phyloP scores from a whole-genome alignment of 768 basidiomycete genomes.

The Lentinula raphanica region DNA sequence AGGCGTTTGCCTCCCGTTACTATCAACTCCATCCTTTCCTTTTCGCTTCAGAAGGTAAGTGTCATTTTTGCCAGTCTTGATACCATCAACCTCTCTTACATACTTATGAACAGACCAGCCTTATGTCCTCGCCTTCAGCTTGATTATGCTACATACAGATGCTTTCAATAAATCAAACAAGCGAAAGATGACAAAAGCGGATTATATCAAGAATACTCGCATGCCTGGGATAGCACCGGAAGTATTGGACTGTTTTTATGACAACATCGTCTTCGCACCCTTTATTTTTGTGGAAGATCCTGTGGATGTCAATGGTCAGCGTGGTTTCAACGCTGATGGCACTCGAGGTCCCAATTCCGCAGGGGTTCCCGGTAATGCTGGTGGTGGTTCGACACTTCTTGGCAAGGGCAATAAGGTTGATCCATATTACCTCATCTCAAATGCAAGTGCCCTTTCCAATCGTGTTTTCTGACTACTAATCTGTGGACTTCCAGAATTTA shows the following conservation, averaged over 20 bases:
- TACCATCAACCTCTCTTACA: neutral
- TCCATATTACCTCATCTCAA: conserved; percentile 85
- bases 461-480: neutral
- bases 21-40: conserved; percentile 75
- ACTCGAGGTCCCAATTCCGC: conserved; percentile 34
- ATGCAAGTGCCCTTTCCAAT: conserved; percentile 41
- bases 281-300: conserved; percentile 97
- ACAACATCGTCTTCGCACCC: conserved; percentile 93
- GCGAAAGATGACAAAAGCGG: conserved; percentile 93
- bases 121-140: conserved; percentile 93
- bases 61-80: neutral
- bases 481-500: conserved; percentile 43
- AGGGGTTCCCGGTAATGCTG: conserved; percentile 19
- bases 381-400: conserved; percentile 33
- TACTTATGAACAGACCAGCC: conserved; percentile 65
- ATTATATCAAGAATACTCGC: conserved; percentile 89
- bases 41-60: conserved; percentile 70
- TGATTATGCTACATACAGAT: conserved; percentile 99
- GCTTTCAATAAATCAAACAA: conserved; percentile 98
- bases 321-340: conserved; percentile 40
- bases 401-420: conserved; percentile 72
- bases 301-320: conserved; percentile 59
- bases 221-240: conserved; percentile 80
- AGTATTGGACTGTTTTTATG: conserved; percentile 90
- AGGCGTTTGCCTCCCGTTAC: conserved; percentile 88